Conservation (phyloP, 352 stramenopile genomes). For the Globisporangium cystogenes region DNA sequence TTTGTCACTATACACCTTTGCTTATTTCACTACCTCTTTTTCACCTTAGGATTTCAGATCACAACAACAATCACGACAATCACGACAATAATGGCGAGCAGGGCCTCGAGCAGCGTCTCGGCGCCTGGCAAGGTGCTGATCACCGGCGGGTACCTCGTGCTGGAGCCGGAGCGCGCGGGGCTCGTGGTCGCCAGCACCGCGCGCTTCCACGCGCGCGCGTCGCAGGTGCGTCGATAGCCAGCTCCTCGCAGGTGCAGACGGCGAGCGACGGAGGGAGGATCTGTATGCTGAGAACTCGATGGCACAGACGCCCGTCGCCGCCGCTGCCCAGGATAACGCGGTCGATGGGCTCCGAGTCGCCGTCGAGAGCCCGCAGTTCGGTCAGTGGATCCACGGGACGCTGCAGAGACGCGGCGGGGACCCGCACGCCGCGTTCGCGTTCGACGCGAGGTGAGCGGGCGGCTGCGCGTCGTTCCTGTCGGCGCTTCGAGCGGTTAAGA, state of each 20-base stretch:
- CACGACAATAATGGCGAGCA: too few species aligned
- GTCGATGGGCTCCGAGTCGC: slow-evolving; percentile 15
- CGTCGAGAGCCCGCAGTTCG: slow-evolving; percentile 91
- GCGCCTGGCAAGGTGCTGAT: slow-evolving; percentile 96
- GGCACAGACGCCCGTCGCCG: too few species aligned
- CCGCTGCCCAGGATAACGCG: not conserved
- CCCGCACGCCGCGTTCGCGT: slow-evolving; percentile 16
- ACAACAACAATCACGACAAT: too few species aligned
- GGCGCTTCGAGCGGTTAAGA: too few species aligned
- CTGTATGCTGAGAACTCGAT: not conserved
- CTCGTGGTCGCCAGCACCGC: slow-evolving; percentile 90
- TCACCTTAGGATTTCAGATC: too few species aligned
- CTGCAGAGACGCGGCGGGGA: slow-evolving; percentile 15
- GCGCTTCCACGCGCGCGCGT: slow-evolving; percentile 86
- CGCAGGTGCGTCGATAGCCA: slow-evolving; percentile 1
- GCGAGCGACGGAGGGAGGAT: not conserved
- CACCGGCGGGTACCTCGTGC: slow-evolving; percentile 94
- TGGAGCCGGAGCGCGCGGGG: slow-evolving; percentile 88
- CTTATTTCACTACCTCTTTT: too few species aligned
- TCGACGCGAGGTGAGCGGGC: slow-evolving; percentile 25
- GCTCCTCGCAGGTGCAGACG: not conserved
- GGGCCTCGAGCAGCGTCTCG: slow-evolving; percentile 85
- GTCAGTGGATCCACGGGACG: slow-evolving; percentile 38
- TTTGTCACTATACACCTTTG: too few species aligned
- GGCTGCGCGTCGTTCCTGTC: too few species aligned